phyloP scores from a whole-genome alignment of 148 eudicot genomes.

The Spergularia marina region DNA sequence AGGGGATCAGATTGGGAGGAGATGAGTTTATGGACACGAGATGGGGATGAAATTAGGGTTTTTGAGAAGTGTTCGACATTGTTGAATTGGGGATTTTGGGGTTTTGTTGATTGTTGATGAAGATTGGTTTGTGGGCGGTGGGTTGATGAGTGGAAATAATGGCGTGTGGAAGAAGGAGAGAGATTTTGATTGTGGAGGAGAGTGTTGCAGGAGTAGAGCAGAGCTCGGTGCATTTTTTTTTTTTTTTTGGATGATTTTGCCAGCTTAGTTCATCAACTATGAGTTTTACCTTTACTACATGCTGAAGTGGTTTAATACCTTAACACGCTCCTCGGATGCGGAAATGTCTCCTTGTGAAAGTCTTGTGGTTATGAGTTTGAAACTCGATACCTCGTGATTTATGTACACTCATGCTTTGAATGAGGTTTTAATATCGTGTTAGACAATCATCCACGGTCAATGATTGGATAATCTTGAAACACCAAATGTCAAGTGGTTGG shows the following conservation, averaged over 20 bases:
- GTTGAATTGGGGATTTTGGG: constrained; percentile 20
- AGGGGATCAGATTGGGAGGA: constrained; percentile 76
- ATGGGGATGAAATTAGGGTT: constrained; percentile 48
- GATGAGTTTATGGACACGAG: constrained; percentile 61
- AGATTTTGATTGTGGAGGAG: constrained; percentile 3
- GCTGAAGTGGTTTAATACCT: no score
- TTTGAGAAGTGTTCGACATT: constrained; percentile 24
- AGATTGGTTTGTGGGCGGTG: constrained; percentile 6
- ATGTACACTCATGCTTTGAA: no score
- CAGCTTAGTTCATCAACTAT: no score
- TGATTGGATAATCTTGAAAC: no score
- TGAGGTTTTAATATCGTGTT: no score
- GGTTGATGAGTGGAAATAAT: constrained; percentile 22
- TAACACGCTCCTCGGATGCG: no score
- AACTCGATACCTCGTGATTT: no score
- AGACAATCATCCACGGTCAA: no score
- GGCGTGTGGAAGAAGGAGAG: not conserved
- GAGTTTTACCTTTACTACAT: no score
- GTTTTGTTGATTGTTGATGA: not conserved
- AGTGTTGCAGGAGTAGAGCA: constrained; percentile 9
- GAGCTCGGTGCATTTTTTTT: constrained; percentile 5
- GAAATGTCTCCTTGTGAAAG: no score
- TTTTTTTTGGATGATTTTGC: not conserved
- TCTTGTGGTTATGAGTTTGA: no score
- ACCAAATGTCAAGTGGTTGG: no score